Evolutionary conservation across 495 filamentous ascomycete species (phyloP), one percentile per base, ranked within the genome.

Genomic region (Penicillium salamii): DNA sequence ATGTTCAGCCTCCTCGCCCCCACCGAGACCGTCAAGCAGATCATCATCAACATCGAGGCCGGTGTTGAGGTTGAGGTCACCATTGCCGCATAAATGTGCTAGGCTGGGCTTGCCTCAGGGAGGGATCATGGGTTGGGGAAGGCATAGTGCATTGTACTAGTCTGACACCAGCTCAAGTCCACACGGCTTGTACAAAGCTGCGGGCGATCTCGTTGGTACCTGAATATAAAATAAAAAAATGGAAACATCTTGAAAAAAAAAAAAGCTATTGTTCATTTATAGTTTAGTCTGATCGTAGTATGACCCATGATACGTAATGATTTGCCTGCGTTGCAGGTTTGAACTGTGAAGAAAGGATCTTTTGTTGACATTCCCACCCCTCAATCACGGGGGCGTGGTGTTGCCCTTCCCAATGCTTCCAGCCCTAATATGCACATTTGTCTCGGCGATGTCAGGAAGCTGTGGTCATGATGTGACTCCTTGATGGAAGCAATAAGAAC

Each of bases 41-140:
- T 98, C 82, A 98, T 98, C 74, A 91, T 97, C 81, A 98, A 98
- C 82, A 97, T 98, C 74, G 93, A 98, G 85, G 93, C 93, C 54
- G 93, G 93, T 81, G 93, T 98, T 70, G 93, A 98, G 84, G 93
- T 98, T 64, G 93, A 98, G 83, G 93, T 98, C 61, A 98, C 93
- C 65, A 98, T 98, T 78, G 93, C 93, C 71, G 92, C 93, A 72
- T 98, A 90, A 82, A 69, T 65, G 50, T 32, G 36, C 48, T 58
- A 54, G 49, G 48, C 42, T 46, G 54, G 52, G 55, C 48, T 52
- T 50, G 47, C 29, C 14, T 48, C 36, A 24, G 36, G 46, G 46
- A 48, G 46, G 46, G 34, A 48, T 40, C 28, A 19, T 39, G 35
- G 26, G 29, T 26, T 48, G 13, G 35, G 4, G 12, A 23, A 31